phyloP scores from a whole-genome alignment of 106 monocot species.

The Dendrobium chrysotoxum region DNA sequence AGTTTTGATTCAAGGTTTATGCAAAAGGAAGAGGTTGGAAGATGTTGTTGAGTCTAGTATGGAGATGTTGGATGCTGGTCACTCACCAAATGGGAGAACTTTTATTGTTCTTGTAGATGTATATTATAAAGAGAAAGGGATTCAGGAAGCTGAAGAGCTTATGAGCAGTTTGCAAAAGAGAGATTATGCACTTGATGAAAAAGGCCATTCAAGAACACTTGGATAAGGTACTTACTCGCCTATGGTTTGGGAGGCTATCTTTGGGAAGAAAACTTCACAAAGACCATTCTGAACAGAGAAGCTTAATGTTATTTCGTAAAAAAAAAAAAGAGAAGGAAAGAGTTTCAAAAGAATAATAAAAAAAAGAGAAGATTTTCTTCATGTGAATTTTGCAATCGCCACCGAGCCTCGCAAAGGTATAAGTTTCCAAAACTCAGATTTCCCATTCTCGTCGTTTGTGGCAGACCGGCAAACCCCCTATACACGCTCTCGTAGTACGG shows the following conservation, averaged over 20 bases:
- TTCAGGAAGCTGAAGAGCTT: constrained; percentile 50
- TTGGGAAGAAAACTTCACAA: constrained; percentile 48
- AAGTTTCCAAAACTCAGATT: too few species aligned
- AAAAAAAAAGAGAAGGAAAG: too few species aligned
- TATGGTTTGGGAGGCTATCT: constrained; percentile 72
- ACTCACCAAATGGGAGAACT: constrained; percentile 54
- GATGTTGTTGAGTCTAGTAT: constrained; percentile 59
- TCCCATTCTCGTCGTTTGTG: too few species aligned
- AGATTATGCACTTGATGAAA: constrained; percentile 67
- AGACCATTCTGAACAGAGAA: constrained; percentile 15
- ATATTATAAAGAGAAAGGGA: constrained; percentile 59
- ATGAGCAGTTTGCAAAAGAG: constrained; percentile 60
- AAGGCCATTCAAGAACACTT: constrained; percentile 78
- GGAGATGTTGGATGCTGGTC: constrained; percentile 82
- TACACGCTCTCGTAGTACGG: too few species aligned
- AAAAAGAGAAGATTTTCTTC: too few species aligned
- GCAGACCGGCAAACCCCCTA: too few species aligned
- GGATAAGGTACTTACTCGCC: constrained; percentile 76
- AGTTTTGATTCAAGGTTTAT: constrained; percentile 61
- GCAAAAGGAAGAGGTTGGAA: constrained; percentile 51
- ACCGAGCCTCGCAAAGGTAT: too few species aligned
- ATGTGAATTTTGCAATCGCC: too few species aligned
- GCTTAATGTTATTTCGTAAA: background rate
- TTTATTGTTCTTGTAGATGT: constrained; percentile 46
- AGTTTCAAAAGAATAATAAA: too few species aligned